Conservation (phyloP, 148 eudicot genomes). For the Beta vulgaris region DNA sequence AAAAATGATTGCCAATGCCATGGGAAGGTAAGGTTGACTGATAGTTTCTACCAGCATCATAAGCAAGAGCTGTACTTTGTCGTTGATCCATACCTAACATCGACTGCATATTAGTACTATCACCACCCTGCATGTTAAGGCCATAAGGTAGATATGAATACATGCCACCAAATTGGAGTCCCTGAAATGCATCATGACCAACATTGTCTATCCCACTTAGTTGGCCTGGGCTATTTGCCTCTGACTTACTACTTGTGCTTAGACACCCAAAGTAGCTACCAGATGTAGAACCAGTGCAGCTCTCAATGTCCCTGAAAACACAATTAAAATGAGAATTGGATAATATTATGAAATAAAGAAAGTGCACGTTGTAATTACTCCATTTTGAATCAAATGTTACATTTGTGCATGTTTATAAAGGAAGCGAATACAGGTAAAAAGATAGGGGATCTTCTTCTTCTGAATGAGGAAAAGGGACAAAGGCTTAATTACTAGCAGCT, state of each 20-base stretch:
- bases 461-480: too few species aligned
- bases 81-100: slow-evolving; percentile 23
- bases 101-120: slow-evolving; percentile 16
- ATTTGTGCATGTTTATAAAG: too few species aligned
- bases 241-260: slow-evolving; percentile 26
- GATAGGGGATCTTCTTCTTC: too few species aligned
- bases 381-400: too few species aligned
- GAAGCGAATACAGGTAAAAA: too few species aligned
- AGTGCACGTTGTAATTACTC: too few species aligned
- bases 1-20: slow-evolving; percentile 18
- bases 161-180: slow-evolving; percentile 26
- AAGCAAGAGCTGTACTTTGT: slow-evolving; percentile 19
- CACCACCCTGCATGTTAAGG: slow-evolving; percentile 24
- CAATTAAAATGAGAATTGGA: not conserved
- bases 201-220: slow-evolving; percentile 31
- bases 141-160: slow-evolving; percentile 25
- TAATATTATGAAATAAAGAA: too few species aligned
- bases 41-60: slow-evolving; percentile 23
- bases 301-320: slow-evolving; percentile 30
- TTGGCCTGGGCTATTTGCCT: slow-evolving; percentile 29
- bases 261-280: slow-evolving; percentile 32
- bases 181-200: slow-evolving; percentile 30
- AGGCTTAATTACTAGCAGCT: too few species aligned
- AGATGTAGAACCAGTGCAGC: slow-evolving; percentile 31
- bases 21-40: slow-evolving; percentile 25